Evolutionary conservation across 2,329 filamentous ascomycete species (phyloP), one percentile per base, ranked within the genome.

Genomic region (Xylaria sp.): DNA sequence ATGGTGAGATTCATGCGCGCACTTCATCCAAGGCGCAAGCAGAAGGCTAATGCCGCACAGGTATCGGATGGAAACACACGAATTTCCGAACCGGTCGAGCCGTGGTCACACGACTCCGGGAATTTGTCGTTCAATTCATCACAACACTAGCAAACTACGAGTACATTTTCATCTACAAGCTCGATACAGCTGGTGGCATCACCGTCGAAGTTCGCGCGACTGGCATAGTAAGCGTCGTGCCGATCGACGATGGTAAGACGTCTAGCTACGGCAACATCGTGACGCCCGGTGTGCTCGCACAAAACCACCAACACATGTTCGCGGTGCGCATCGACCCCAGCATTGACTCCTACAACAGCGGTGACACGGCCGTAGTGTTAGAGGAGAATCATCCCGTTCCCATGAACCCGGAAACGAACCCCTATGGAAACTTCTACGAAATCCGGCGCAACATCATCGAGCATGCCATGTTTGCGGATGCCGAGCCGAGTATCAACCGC

Each of bases 71-170:
- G 85, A 89, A 89, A 68, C 86, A 89, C 72, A 87, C 85, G 4
- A 88, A 89, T 74, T 87, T 82, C 75, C 78, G 86, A 3, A 89
- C 84, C 0, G 77, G 79, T 34, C 79, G 83, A 1, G 84, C 84
- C 0, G 83, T 85, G 1, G 83, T 88, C 0, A 83, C 82, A 0
- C 78, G 87, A 6, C 77, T 80, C 59, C 80, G 86, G 0, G 82
- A 87, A 65, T 77, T 89, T 2, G 84, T 89, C 0, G 71, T 89
- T 2, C 86, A 89, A 65, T 86, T 83, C 68, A 85, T 89, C 71
- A 83, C 86, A 63, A 89, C 86, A 0, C 79, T 89, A 1, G 83
- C 83, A 18, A 89, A 90, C 73, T 89, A 90, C 74, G 86, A 89
- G 68, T 89, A 89, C 68, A 80, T 88, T 47, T 83, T 89, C 59